A percentile compares a stretch with the other conserved stretches of the same genome.
These are phyloP conservation scores for Hymenoscyphus fructigenus DNA, from an alignment of 2,329 filamentous ascomycete species.

Conservation along the genomic window DNA sequence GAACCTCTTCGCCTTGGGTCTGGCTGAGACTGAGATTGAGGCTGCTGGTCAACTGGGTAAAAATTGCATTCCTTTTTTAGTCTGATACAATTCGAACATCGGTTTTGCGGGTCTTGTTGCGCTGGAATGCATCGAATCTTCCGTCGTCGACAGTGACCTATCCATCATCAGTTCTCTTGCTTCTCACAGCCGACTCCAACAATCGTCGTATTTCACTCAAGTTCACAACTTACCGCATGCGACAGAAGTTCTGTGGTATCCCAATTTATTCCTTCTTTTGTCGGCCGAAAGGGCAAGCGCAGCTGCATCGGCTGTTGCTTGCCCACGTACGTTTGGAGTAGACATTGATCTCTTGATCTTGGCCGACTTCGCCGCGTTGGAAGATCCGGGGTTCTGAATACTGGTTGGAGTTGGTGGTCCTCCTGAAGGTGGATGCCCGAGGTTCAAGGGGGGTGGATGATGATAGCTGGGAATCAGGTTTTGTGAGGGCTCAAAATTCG, in stretches of 20 bases:
- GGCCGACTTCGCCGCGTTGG: slow-evolving; percentile 25
- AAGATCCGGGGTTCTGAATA: slow-evolving; percentile 21
- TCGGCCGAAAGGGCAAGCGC: slow-evolving; percentile 46
- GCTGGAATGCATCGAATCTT: slow-evolving; percentile 90
- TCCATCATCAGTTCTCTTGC: slow-evolving; percentile 21
- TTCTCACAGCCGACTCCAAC: slow-evolving; percentile 19
- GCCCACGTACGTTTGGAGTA: slow-evolving; percentile 48
- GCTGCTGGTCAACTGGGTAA: slow-evolving; percentile 79
- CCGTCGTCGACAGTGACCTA: slow-evolving; percentile 86
- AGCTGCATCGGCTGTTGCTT: slow-evolving; percentile 38
- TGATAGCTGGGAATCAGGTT: slow-evolving; percentile 33
- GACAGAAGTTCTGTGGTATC: slow-evolving; percentile 92
- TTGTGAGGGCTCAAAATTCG: slow-evolving; percentile 30
- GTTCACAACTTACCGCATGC: slow-evolving; percentile 76
- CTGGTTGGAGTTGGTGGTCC: slow-evolving; percentile 25
- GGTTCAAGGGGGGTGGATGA: slow-evolving; percentile 25
- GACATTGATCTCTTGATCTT: slow-evolving; percentile 50
- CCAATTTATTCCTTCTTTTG: slow-evolving; percentile 84
- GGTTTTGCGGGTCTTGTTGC: slow-evolving; percentile 67
- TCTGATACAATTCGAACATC: slow-evolving; percentile 90
- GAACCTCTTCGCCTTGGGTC: slow-evolving; percentile 42
- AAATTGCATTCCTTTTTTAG: slow-evolving; percentile 95
- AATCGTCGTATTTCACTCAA: not conserved
- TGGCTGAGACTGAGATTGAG: slow-evolving; percentile 52
- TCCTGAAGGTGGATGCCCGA: slow-evolving; percentile 23